phyloP scores from a whole-genome alignment of 305 asterid genomes.

The Fraxinus greggii region DNA sequence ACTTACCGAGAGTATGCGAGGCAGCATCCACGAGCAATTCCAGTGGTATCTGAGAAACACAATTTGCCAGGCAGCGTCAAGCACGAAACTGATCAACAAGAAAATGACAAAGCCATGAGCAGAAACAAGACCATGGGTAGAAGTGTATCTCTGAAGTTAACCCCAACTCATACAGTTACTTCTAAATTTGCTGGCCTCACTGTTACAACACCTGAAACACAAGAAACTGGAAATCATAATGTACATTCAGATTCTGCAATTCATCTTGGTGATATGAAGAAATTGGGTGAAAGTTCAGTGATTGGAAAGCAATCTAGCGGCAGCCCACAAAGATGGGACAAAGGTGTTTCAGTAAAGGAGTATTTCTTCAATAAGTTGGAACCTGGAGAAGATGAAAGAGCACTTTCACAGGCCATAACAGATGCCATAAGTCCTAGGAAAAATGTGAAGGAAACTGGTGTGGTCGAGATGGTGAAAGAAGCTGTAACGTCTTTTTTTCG shows the following conservation, averaged over 20 bases:
- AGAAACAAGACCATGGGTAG: constrained; percentile 41
- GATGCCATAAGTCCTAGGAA: constrained; percentile 79
- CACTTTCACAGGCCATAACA: constrained; percentile 84
- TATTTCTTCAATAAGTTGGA: constrained; percentile 74
- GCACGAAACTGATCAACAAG: constrained; percentile 21
- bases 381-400: constrained; percentile 89
- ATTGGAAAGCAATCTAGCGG: constrained; percentile 14
- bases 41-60: constrained; percentile 61
- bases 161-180: constrained; percentile 50
- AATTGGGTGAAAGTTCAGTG: constrained; percentile 26
- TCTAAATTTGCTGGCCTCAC: constrained; percentile 48
- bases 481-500: constrained; percentile 73
- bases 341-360: constrained; percentile 84
- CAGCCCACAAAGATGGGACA: constrained; percentile 64
- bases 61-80: constrained; percentile 36
- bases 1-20: constrained; percentile 60
- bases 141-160: constrained; percentile 39
- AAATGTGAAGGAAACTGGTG: constrained; percentile 40
- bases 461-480: constrained; percentile 63
- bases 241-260: constrained; percentile 5
- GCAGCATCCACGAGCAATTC: constrained; percentile 85
- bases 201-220: constrained; percentile 24
- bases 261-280: constrained; percentile 7
- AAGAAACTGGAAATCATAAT: not conserved
- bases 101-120: constrained; percentile 16